Evolutionary conservation across 352 stramenopile species (phyloP), one percentile per base, ranked within the genome.

Genomic region (Globisporangium okanoganense): DNA sequence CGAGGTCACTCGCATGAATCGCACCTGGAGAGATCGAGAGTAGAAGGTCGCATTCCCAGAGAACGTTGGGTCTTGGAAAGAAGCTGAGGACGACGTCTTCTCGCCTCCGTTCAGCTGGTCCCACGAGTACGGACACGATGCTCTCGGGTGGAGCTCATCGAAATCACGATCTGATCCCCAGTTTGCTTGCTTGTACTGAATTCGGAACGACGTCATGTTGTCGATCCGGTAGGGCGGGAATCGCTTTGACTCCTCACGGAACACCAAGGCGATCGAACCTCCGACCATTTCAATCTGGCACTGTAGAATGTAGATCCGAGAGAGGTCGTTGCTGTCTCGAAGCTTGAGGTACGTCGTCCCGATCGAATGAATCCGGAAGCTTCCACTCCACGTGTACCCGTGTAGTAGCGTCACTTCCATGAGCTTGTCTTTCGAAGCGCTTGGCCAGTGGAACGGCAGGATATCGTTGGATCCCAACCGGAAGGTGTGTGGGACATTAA

Each of bases 161-260:
- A 85, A 95, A 56, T 87, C 74, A 24, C 76, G 82, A 20, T 87
- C 78, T 7, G 73, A 70, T 22, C 80, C 78, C 87, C 87, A 96
- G 40, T 78, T 81, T 22, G 73, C 73, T 63, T 96, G 87, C 56
- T 90, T 91, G 69, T 85, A 95, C 56, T 90, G 78, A 49, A 97
- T 92, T 36, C 85, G 81, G 66, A 94, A 94, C 18, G 86, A 95
- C 24, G 88, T 95, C 77, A 93, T 92, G 71, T 97, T 97, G 63
- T 96, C 88, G 51, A 97, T 96, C 51, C 89, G 79, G 62, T 97
- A 97, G 14, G 87, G 89, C 22, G 86, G 89, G 54, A 93, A 97
- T 4, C 85, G 80, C 43, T 76, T 86, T 18, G 82, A 95, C 65
- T 96, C 87, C 71, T 92, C 83, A 22, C 83, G 75, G 51, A 97